Conservation (phyloP, 805 yeast species). For the Ogataea henricii region DNA sequence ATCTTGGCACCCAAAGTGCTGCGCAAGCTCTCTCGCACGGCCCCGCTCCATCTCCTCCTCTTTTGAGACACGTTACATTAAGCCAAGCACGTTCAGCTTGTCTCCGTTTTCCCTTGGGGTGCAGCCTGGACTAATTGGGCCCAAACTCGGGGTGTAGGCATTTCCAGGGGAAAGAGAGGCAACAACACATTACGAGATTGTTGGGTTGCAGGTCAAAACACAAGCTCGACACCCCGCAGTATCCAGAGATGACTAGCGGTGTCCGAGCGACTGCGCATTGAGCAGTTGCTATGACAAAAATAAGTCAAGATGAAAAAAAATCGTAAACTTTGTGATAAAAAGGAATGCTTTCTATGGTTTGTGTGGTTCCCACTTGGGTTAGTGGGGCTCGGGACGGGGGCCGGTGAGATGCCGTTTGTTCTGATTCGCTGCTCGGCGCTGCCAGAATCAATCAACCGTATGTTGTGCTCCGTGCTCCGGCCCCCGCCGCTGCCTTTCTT, state of each 20-base stretch:
- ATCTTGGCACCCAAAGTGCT: not conserved
- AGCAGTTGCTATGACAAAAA: not conserved
- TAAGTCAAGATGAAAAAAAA: not conserved
- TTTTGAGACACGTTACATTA: conserved; percentile 4
- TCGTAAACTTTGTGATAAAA: not conserved
- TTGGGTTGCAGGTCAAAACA: too few species aligned
- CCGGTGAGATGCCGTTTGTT: conserved; percentile 4
- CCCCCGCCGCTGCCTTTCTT: conserved; percentile 1
- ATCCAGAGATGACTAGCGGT: too few species aligned
- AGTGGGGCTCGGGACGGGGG: not conserved
- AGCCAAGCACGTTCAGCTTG: too few species aligned
- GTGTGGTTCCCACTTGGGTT: not conserved
- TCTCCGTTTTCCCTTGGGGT: conserved; percentile 6
- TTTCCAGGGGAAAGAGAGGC: not conserved
- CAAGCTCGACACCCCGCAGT: too few species aligned
- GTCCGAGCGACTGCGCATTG: not conserved
- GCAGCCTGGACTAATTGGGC: not conserved
- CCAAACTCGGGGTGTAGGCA: not conserved
- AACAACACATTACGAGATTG: too few species aligned
- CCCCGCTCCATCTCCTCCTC: conserved; percentile 24
- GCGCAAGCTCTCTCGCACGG: not conserved
- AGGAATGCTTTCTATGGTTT: not conserved
- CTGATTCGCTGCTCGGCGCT: conserved; percentile 9
- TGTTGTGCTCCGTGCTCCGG: not conserved
- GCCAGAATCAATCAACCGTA: not conserved